A percentile compares a stretch with the other conserved stretches of the same genome.
These are phyloP conservation scores for Solanum clarkiae DNA, from an alignment of 257 asterid species.

Conservation along the genomic window DNA sequence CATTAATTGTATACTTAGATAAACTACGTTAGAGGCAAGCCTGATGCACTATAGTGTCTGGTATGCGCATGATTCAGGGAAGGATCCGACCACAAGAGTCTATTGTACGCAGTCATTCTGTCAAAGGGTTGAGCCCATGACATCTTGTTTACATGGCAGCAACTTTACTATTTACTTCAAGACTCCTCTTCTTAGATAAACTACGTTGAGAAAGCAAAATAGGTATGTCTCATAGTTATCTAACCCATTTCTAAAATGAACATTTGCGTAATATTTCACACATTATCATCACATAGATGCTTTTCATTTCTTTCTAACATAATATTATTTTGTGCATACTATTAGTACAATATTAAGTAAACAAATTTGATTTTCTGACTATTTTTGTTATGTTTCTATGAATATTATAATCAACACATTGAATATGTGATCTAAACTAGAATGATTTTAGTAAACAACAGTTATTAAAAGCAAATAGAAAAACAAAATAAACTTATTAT, in stretches of 20 bases:
- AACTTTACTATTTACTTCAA: too few relatives aligned
- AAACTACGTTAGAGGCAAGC: not conserved
- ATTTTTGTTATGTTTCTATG: not conserved
- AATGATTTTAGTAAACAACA: not conserved
- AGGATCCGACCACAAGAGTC: too few relatives aligned
- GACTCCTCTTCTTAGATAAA: too few relatives aligned
- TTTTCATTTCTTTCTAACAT: not conserved
- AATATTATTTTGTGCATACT: not conserved
- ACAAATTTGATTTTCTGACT: not conserved
- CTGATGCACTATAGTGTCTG: too few relatives aligned
- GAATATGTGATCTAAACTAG: not conserved
- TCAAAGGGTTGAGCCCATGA: too few relatives aligned
- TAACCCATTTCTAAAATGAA: not conserved
- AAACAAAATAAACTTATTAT: not conserved
- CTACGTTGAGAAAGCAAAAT: not conserved
- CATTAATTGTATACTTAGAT: not conserved
- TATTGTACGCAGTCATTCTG: too few relatives aligned
- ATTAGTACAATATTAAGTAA: too few relatives aligned
- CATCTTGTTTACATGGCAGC: too few relatives aligned
- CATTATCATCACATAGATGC: not conserved
- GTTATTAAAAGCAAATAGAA: not conserved
- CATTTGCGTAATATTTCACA: not conserved
- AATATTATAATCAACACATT: not conserved
- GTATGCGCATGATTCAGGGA: too few relatives aligned
- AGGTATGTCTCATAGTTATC: not conserved